These are phyloP conservation scores for Russula sp. DNA, from an alignment of 768 basidiomycete species.

Conservation along the genomic window DNA sequence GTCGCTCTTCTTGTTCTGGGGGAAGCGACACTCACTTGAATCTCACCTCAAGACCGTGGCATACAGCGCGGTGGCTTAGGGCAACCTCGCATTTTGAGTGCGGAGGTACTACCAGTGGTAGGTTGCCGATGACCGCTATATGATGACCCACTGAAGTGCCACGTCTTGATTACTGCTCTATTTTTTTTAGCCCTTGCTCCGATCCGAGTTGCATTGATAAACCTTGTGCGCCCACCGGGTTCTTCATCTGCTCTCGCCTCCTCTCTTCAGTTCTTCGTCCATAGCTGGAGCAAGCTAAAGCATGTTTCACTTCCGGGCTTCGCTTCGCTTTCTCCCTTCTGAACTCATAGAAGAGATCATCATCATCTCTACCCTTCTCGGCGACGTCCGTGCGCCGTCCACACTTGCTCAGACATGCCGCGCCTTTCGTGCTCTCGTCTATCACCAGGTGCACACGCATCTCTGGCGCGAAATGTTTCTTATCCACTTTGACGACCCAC, in stretches of 20 bases:
- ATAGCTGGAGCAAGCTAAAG: not conserved
- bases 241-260: not conserved
- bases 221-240: not conserved
- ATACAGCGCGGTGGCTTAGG: too few species aligned
- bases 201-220: not conserved
- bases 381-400: slow-evolving; percentile 35
- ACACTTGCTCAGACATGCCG: slow-evolving; percentile 39
- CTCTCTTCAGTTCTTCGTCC: not conserved
- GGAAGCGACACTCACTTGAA: too few species aligned
- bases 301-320: not conserved
- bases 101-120: too few species aligned
- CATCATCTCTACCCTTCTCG: slow-evolving; percentile 31
- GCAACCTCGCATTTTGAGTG: too few species aligned
- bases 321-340: slow-evolving; percentile 32
- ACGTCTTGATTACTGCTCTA: not conserved
- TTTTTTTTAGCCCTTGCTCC: not conserved
- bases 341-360: slow-evolving; percentile 42
- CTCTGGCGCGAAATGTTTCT: slow-evolving; percentile 44
- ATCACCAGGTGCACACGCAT: slow-evolving; percentile 36
- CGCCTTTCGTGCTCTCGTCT: slow-evolving; percentile 35
- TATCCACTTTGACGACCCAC: slow-evolving; percentile 39
- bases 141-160: not conserved
- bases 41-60: too few species aligned
- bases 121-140: too few species aligned
- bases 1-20: too few species aligned